phyloP scores from a whole-genome alignment of 1,284 basidiomycete species.

The Pseudozyma tsukubaensis region DNA sequence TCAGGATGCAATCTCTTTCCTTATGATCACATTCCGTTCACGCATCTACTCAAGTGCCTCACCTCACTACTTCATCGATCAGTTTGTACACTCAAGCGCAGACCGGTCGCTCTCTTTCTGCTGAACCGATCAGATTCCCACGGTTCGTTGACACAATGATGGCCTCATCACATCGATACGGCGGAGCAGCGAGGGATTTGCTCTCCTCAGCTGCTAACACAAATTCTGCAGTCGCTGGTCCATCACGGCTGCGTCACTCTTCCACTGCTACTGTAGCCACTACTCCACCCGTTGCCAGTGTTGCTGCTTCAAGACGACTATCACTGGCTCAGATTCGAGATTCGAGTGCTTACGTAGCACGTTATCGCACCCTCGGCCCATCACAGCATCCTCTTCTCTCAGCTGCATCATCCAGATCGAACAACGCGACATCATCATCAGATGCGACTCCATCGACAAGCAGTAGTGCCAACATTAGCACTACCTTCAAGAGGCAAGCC shows the following conservation, averaged over 20 bases:
- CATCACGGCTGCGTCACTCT: slow-evolving; percentile 32
- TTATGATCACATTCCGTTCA: slow-evolving; percentile 8
- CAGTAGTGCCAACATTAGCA: slow-evolving; percentile 18
- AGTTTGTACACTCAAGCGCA: neutral
- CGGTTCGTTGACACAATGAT: slow-evolving; percentile 1
- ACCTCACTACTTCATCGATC: neutral
- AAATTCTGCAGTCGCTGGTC: slow-evolving; percentile 18
- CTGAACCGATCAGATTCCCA: neutral
- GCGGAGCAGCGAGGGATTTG: slow-evolving; percentile 34
- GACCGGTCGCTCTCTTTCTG: no score
- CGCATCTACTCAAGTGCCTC: neutral
- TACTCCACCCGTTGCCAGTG: slow-evolving; percentile 5
- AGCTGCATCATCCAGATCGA: slow-evolving; percentile 17
- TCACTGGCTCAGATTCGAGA: slow-evolving; percentile 46
- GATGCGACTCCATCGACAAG: slow-evolving; percentile 5
- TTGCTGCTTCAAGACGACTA: slow-evolving; percentile 14
- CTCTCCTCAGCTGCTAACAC: slow-evolving; percentile 18
- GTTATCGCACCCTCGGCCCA: slow-evolving; percentile 43
- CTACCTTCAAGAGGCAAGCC: slow-evolving; percentile 4
- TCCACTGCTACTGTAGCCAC: slow-evolving; percentile 34
- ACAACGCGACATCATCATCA: neutral
- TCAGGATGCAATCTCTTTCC: slow-evolving; percentile 13
- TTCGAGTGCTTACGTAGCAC: slow-evolving; percentile 40
- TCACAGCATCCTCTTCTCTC: slow-evolving; percentile 37
- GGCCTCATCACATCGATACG: slow-evolving; percentile 29